These are phyloP conservation scores for Aphanoascus verrucosus DNA, from an alignment of 2,329 filamentous ascomycete species.

Conservation along the genomic window DNA sequence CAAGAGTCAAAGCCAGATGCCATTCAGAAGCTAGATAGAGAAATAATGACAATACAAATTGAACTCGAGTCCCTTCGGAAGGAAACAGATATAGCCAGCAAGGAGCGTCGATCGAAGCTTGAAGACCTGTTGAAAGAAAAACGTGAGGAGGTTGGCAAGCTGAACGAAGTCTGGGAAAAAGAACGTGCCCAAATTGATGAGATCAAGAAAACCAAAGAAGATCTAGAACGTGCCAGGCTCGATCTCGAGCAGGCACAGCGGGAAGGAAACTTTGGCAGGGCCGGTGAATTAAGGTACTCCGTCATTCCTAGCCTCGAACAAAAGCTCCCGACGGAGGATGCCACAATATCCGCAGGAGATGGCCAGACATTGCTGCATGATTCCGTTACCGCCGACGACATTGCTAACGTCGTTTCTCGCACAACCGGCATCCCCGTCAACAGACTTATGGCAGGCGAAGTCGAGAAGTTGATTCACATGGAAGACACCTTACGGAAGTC, in stretches of 20 bases:
- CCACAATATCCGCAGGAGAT: conserved; percentile 31
- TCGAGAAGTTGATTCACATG: conserved; percentile 92
- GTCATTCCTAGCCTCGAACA: conserved; percentile 71
- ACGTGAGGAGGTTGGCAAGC: conserved; percentile 61
- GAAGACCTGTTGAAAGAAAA: conserved; percentile 64
- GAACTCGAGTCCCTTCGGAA: conserved; percentile 90
- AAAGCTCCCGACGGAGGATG: conserved; percentile 64
- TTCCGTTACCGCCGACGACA: conserved; percentile 89
- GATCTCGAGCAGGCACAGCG: conserved; percentile 82
- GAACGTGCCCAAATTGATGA: conserved; percentile 76
- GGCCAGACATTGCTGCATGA: conserved; percentile 68
- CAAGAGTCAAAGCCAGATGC: conserved; percentile 96
- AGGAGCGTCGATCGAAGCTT: conserved; percentile 76
- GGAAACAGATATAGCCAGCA: conserved; percentile 81
- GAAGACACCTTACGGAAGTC: conserved; percentile 76
- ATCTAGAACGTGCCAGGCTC: conserved; percentile 74
- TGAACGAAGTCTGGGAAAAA: conserved; percentile 81
- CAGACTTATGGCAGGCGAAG: conserved; percentile 85
- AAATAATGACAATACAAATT: conserved; percentile 96
- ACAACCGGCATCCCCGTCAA: conserved; percentile 87
- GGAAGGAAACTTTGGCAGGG: conserved; percentile 75
- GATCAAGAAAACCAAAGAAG: conserved; percentile 76
- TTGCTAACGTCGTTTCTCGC: conserved; percentile 79
- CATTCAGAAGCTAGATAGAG: conserved; percentile 82
- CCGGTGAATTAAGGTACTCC: conserved; percentile 83